These are phyloP conservation scores for Fonsecaea pugnacius DNA, from an alignment of 2,329 filamentous ascomycete species.

Conservation along the genomic window DNA sequence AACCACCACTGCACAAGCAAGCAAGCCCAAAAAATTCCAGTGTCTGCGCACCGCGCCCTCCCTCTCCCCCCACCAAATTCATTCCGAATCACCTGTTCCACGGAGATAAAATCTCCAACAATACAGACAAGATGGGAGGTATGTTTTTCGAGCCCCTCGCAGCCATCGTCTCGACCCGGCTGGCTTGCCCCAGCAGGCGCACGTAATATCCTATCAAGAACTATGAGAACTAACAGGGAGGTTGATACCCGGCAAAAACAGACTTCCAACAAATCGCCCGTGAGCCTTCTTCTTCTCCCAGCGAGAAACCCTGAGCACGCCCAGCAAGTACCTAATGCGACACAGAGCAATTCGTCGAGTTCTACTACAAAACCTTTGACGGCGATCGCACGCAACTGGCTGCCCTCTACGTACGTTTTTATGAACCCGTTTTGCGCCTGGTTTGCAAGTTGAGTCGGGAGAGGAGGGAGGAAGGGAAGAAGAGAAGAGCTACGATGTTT, in stretches of 20 bases:
- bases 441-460: background rate
- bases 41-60: background rate
- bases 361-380: slow-evolving; percentile 92
- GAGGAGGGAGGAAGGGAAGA: slow-evolving; percentile 14
- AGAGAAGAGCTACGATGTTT: background rate
- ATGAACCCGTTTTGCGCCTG: background rate
- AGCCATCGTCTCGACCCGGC: background rate
- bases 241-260: slow-evolving; percentile 25
- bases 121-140: slow-evolving; percentile 13
- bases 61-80: background rate
- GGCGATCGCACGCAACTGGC: slow-evolving; percentile 66
- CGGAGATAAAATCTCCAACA: background rate
- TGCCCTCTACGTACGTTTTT: slow-evolving; percentile 75
- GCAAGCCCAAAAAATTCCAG: background rate
- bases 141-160: background rate
- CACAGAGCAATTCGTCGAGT: slow-evolving; percentile 82
- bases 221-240: background rate
- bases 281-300: slow-evolving; percentile 39
- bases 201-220: background rate
- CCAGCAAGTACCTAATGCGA: slow-evolving; percentile 30
- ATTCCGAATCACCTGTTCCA: background rate
- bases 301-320: background rate
- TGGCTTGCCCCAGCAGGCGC: background rate
- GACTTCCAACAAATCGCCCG: slow-evolving; percentile 48
- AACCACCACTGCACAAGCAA: background rate